Evolutionary conservation across 257 asterid species (phyloP).

Genomic region (Jasminum sambac): DNA sequence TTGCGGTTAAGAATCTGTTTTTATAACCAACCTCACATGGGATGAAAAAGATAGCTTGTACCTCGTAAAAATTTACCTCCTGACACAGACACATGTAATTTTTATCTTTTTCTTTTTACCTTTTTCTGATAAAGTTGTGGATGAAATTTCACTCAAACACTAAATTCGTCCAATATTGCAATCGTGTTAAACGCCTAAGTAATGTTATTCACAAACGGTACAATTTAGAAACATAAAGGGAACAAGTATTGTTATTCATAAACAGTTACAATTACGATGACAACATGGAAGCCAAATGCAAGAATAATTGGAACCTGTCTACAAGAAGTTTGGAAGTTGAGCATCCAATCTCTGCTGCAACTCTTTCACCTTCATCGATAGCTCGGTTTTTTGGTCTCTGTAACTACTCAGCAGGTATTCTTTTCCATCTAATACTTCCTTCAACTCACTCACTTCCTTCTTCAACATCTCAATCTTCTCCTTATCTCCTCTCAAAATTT

Average conservation of each 20-base stretch:
- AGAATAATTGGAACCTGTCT: slow-evolving; percentile 30
- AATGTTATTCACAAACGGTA: no score
- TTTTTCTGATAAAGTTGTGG: not conserved
- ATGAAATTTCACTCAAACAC: not conserved
- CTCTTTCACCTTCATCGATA: slow-evolving; percentile 60
- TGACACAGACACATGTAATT: not conserved
- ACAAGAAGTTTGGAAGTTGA: slow-evolving; percentile 48
- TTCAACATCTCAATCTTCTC: slow-evolving; percentile 73
- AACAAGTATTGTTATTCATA: not conserved
- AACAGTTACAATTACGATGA: no score
- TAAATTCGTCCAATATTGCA: no score
- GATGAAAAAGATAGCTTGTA: not conserved
- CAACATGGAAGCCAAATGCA: slow-evolving; percentile 22
- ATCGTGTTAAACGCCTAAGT: no score
- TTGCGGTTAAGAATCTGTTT: slow-evolving; percentile 12
- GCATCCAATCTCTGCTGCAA: slow-evolving; percentile 48
- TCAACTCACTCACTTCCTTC: slow-evolving; percentile 69
- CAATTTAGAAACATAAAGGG: slow-evolving; percentile 9
- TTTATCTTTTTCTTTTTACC: not conserved
- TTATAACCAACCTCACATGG: not conserved
- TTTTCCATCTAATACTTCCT: slow-evolving; percentile 80
- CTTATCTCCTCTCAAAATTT: slow-evolving; percentile 41
- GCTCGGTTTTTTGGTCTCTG: slow-evolving; percentile 84
- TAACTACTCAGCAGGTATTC: slow-evolving; percentile 80
- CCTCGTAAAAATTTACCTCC: slow-evolving; percentile 4